Conservation (phyloP, 1,284 basidiomycete species). For the Cryptococcus sp. region DNA sequence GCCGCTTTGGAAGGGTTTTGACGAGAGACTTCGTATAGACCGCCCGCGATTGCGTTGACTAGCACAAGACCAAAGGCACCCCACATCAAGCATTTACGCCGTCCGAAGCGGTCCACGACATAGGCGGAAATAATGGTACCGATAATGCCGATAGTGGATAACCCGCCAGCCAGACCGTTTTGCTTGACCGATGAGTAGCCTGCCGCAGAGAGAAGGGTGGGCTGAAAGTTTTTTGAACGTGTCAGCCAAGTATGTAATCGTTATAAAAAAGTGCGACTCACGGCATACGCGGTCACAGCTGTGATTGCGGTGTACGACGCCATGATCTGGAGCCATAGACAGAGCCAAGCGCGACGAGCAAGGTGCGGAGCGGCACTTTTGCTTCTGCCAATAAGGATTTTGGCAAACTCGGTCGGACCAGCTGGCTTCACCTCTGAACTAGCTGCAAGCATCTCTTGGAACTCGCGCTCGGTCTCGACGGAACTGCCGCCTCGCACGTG, state of each 20-base stretch:
- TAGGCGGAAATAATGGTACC: constrained; percentile 29
- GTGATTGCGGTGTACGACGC: constrained; percentile 28
- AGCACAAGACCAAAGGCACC: constrained; percentile 44
- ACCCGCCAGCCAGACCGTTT: constrained; percentile 29
- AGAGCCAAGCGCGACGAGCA: constrained; percentile 30
- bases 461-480: constrained; percentile 18
- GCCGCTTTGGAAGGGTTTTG: constrained; percentile 17
- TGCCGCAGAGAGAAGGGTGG: constrained; percentile 30
- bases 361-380: constrained; percentile 22
- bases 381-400: constrained; percentile 22
- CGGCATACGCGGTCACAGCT: constrained; percentile 27
- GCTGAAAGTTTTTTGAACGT: not conserved
- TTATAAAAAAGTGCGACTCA: not conserved
- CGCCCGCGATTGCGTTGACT: constrained; percentile 37
- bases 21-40: constrained; percentile 29
- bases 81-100: constrained; percentile 45
- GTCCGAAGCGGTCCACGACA: constrained; percentile 49
- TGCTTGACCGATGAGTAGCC: constrained; percentile 30
- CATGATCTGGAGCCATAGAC: constrained; percentile 35
- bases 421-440: constrained; percentile 18
- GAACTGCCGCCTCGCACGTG: constrained; percentile 19
- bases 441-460: constrained; percentile 22
- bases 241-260: not conserved
- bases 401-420: constrained; percentile 23
- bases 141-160: constrained; percentile 35